Evolutionary conservation across 805 yeast genomes (phyloP), one percentile per base, ranked within the genome.

Genomic region (Saccharomycodes ludwigii): DNA sequence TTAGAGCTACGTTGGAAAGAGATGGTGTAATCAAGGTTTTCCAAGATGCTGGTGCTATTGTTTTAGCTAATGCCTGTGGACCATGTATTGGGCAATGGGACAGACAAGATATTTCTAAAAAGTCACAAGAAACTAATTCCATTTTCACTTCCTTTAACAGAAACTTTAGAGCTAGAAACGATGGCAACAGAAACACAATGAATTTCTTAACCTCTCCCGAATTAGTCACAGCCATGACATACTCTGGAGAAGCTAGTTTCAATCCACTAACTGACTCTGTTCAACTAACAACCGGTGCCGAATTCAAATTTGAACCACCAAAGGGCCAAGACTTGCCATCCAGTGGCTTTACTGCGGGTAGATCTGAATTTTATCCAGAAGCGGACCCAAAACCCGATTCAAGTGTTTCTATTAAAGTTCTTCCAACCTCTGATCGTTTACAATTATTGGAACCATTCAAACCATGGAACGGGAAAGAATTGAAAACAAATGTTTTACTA

Each of bases 81-180:
- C 98, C 97, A 51, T 88, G 98, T 67, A 88, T 88, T 54, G 98
- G 98, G 37, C 98, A 88, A 68, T 88, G 98, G 98, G 95, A 91
- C 58, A 80, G 97, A 66, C 68, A 71, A 42, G 94, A 82, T 53
- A 71, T 81, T 27, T 58, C 71, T 29, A 73, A 74, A 54, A 63
- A 67, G 18, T 68, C 78, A 5, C 64, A 66, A 32, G 84, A 76
- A 41, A 66, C 67, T 47, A 86, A 85, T 60, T 82, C 97, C 33
- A 91, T 88, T 46, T 86, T 88, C 61, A 85, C 97, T 5, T 86
- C 96, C 9, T 88, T 86, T 72, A 88, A 88, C 74, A 80, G 98
- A 71, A 88, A 88, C 63, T 88, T 88, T 71, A 78, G 91, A 59
- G 83, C 96, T 22, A 82, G 98, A 71, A 91, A 91, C 56, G 98